Percentiles rank a stretch among this genome's conserved stretches.
These are phyloP conservation scores for Karstenula rhodostoma DNA, from an alignment of 2,329 filamentous ascomycete species.

Conservation along the genomic window DNA sequence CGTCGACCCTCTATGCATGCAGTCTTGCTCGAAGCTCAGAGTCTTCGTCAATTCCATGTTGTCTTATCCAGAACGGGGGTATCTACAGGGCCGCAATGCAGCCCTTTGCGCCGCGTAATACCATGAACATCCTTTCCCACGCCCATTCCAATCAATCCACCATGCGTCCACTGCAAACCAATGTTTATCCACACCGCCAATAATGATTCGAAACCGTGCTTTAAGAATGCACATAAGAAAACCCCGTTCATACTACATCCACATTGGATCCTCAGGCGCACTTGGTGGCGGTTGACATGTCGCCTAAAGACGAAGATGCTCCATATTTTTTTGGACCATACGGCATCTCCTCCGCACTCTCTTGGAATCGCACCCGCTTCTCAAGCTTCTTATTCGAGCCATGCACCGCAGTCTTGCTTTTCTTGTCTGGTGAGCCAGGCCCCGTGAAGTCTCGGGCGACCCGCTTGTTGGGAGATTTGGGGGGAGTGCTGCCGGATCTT, in stretches of 20 bases:
- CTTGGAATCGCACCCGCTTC: neutral
- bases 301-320: no score
- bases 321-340: neutral
- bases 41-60: neutral
- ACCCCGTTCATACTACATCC: neutral
- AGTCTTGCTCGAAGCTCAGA: neutral
- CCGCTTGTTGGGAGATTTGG: neutral
- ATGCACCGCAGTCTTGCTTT: neutral
- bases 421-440: neutral
- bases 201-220: neutral
- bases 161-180: neutral
- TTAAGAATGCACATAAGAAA: neutral
- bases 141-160: neutral
- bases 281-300: no score
- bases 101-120: neutral
- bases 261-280: neutral
- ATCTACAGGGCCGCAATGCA: conserved; percentile 5
- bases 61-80: neutral
- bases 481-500: neutral
- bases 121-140: neutral
- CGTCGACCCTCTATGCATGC: neutral
- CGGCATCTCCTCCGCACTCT: neutral
- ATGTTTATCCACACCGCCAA: neutral
- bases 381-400: neutral
- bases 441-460: neutral